These are phyloP conservation scores for Aspergillaceae sp. DNA, from an alignment of 2,329 filamentous ascomycete genomes.

Conservation along the genomic window DNA sequence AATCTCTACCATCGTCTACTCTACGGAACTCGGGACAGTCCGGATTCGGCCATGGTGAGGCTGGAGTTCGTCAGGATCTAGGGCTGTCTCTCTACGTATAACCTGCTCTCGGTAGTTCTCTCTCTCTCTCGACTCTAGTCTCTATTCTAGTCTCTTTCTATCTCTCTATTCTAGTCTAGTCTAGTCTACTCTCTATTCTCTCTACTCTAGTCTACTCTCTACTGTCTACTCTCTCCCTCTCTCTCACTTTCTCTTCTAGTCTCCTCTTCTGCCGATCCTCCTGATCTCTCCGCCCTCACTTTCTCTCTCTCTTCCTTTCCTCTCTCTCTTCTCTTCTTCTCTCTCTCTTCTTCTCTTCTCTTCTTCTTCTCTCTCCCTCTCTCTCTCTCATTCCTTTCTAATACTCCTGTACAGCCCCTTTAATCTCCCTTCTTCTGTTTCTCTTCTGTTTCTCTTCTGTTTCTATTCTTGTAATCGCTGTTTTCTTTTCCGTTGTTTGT, in stretches of 20 bases:
- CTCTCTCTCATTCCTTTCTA: neutral
- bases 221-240: constrained; percentile 9
- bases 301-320: constrained; percentile 10
- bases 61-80: too few relatives aligned
- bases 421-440: neutral
- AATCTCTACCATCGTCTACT: too few relatives aligned
- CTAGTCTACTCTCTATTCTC: constrained; percentile 5
- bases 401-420: constrained; percentile 1
- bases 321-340: constrained; percentile 6
- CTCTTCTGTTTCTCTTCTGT: constrained; percentile 1
- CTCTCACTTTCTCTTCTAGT: constrained; percentile 2
- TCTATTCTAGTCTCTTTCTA: too few relatives aligned
- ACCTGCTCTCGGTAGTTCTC: too few relatives aligned
- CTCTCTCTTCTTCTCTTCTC: constrained; percentile 9
- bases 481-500: constrained; percentile 10
- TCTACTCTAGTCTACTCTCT: constrained; percentile 4
- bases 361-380: constrained; percentile 5
- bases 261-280: too few relatives aligned
- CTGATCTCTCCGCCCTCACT: constrained; percentile 4
- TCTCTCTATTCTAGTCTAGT: neutral
- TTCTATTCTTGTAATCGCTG: constrained; percentile 1
- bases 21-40: too few relatives aligned
- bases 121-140: too few relatives aligned
- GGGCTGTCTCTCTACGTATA: too few relatives aligned
- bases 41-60: too few relatives aligned